Base-by-base conservation (phyloP, 1,284 basidiomycete genomes). In the Ustilago lituana region DNA sequence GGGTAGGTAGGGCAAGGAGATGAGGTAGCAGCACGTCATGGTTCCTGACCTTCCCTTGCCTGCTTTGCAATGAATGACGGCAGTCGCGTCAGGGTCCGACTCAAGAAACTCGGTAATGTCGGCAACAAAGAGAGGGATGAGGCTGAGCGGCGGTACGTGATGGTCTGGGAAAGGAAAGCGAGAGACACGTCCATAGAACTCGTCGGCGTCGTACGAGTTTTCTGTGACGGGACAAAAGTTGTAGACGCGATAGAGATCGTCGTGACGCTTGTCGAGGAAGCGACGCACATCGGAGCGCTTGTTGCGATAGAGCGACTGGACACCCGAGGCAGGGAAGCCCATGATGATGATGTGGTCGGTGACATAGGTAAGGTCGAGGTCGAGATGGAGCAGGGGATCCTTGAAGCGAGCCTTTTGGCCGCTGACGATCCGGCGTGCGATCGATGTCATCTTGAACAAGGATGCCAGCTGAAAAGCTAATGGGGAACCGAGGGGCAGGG, bases 331-430 rank as follows among this genome's bases (percentile, higher is more conserved):
- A 0, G 93, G 93, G 80, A 90, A 94, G n/a, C 92, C 85, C 84
- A 85, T 93, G 70, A 94, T 90, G 63, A 94, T 89, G 65, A 95
- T 85, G 31, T 56, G 53, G 44, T 57, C 48, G 39, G 78, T 91
- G n/a, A 94, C 87, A 83, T 93, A 93, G 40, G 89, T 89, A 8
- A 94, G 85, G 81, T 94, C 92, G 46, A 93, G 86, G 69, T 93
- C 90, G 31, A 91, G 82, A 59, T 88, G 84, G 43, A 91, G 86
- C 3, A 87, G 84, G 10, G 84, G 85, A 78, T 94, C 91, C 49
- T 87, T 88, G 83, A 89, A 91, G 24, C 92, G 86, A 3, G 91
- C 88, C 80, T 93, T 94, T 59, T 87, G 82, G 33, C 85, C 85
- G 38, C 83, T 84, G 11, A 86, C 84, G 52, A 86, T 77, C 36